Percentiles rank a stretch among this genome's conserved stretches.
phyloP scores from a whole-genome alignment of 2,329 filamentous ascomycete genomes.

The Sphaerulina populicola region DNA sequence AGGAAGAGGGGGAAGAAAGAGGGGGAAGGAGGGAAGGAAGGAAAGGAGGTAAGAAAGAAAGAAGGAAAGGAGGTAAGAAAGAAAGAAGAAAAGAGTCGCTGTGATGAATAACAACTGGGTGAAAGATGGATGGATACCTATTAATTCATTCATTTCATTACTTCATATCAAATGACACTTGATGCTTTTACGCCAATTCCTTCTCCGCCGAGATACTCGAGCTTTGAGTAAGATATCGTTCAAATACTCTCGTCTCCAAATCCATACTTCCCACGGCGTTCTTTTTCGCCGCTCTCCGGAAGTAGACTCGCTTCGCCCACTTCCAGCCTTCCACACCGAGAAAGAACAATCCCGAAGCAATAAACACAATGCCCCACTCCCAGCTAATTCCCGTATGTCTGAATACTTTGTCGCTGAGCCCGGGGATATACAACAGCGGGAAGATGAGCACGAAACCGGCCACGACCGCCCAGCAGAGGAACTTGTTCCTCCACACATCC shows the following conservation, averaged over 20 bases:
- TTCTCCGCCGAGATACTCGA: constrained; percentile 17
- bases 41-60: no score
- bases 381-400: constrained; percentile 57
- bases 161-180: neutral
- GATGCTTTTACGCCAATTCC: neutral
- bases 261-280: constrained; percentile 10
- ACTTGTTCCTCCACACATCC: constrained; percentile 64
- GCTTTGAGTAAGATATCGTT: constrained; percentile 22
- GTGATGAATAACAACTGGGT: no score
- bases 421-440: constrained; percentile 55
- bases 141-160: neutral
- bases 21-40: no score
- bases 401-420: constrained; percentile 57
- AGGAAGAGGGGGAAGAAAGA: no score
- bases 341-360: constrained; percentile 44
- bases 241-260: constrained; percentile 22
- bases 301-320: constrained; percentile 50
- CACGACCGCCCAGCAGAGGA: constrained; percentile 45
- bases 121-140: no score
- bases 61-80: no score
- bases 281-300: constrained; percentile 15
- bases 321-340: constrained; percentile 59
- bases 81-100: no score
- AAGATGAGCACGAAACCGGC: constrained; percentile 41
- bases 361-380: constrained; percentile 62